Evolutionary conservation across 306 rosid species (phyloP), one percentile per base, ranked within the genome.

Genomic region (Begonia masoniana): DNA sequence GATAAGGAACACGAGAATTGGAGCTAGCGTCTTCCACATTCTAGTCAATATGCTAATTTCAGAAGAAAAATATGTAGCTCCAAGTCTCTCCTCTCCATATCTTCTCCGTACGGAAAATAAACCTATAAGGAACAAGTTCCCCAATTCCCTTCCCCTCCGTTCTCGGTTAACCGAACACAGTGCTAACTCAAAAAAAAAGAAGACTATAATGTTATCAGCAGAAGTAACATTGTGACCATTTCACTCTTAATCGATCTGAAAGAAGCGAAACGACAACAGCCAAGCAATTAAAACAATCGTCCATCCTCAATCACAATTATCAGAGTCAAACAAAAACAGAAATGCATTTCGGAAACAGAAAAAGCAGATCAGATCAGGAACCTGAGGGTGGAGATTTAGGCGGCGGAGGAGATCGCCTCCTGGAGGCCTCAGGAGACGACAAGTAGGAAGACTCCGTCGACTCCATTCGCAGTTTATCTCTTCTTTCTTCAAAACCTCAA

Each of bases 361-460:
- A 35, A 54, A 62, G 15, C 19, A 69, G 82, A 92, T 76, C 95
- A 60, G 97, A 85, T 82, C 85, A 66, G 78, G 68, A 65, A 92
- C 99, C 99, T 59, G 74, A 71, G 31, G 78, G 52, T 9, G 85
- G 87, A 16, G 95, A 83, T 64, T 76, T 69, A 2, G 96, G 96
- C 58, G 71, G 96, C 54, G 96, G 81, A 10, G 88, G 74, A 43
- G 80, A 63, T 62, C 73, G 76, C 70, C 76, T 92, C 72, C 89
- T 57, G 0, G 83, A 83, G 11, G 80, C 93, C 68, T 92, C 99
- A 10, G 99, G 95, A 7, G 99, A 92, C 43, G 96, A 92, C 47
- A 92, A 76, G 80, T 83, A 83, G 0, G 96, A 78, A 17, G 99
- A 76, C 61, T 92, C 99, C 31, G 96, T 79, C 31, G 99, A 87